Evolutionary conservation across 2,329 filamentous ascomycete species (phyloP).

Genomic region (Microascus cirrosus): DNA sequence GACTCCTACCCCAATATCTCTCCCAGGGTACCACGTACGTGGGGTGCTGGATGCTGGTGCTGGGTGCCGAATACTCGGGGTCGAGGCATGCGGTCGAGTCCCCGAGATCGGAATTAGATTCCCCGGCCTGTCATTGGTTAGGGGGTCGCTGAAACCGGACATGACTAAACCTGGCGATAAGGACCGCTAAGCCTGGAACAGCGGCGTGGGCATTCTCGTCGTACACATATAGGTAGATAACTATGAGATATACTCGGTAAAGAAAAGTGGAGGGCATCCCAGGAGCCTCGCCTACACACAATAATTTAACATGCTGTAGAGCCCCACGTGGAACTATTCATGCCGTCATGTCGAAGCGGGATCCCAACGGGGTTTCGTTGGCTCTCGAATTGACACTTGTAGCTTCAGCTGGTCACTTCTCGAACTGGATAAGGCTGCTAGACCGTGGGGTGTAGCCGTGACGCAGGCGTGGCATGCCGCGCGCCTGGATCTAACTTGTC

Average conservation of each 20-base stretch:
- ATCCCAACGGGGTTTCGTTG: background rate
- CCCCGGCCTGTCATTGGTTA: background rate
- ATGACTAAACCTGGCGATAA: slow-evolving; percentile 1
- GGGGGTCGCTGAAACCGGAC: background rate
- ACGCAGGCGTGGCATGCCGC: background rate
- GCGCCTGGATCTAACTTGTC: background rate
- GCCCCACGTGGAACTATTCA: background rate
- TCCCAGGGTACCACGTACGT: background rate
- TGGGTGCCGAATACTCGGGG: background rate
- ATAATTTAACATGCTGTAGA: background rate
- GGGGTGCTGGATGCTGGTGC: background rate
- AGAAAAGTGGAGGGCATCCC: too few species aligned
- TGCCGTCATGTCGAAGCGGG: background rate
- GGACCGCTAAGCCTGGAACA: background rate
- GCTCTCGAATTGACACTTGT: background rate
- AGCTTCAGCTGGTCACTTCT: background rate
- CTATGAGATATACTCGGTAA: too few species aligned
- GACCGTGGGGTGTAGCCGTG: background rate
- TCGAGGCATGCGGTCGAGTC: background rate
- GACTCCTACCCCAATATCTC: background rate
- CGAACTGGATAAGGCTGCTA: background rate
- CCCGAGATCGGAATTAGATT: slow-evolving; percentile 5
- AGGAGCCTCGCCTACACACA: too few species aligned
- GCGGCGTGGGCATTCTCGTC: background rate
- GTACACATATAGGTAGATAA: background rate